phyloP scores from a whole-genome alignment of 2,329 filamentous ascomycete genomes.

The Fusarium subglutinans region DNA sequence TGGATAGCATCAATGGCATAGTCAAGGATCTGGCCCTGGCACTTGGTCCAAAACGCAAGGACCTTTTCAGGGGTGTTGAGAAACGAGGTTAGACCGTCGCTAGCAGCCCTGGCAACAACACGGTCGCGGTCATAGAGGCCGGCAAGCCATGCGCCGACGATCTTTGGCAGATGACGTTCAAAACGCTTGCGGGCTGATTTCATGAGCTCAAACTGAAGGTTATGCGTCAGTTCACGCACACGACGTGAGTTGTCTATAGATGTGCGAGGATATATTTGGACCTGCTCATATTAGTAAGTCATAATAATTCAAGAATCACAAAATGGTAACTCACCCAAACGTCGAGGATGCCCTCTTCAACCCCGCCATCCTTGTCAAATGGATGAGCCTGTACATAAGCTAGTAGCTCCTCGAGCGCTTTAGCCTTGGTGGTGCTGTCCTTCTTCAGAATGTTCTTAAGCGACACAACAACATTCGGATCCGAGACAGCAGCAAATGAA shows the following conservation, averaged over 20 bases:
- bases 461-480: constrained; percentile 85
- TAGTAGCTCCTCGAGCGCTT: constrained; percentile 87
- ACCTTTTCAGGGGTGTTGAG: constrained; percentile 84
- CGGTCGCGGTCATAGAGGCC: constrained; percentile 89
- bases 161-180: constrained; percentile 77
- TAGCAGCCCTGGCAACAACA: constrained; percentile 77
- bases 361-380: constrained; percentile 64
- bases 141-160: constrained; percentile 90
- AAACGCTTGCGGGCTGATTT: constrained; percentile 80
- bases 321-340: constrained; percentile 72
- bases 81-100: constrained; percentile 78
- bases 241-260: constrained; percentile 90
- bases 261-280: constrained; percentile 84
- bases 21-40: constrained; percentile 81
- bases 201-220: constrained; percentile 71
- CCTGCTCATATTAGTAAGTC: constrained; percentile 58
- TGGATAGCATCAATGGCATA: constrained; percentile 83
- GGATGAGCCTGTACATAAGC: constrained; percentile 66
- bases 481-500: constrained; percentile 78
- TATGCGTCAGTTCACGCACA: constrained; percentile 87
- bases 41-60: constrained; percentile 79
- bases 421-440: constrained; percentile 90
- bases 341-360: constrained; percentile 85
- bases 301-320: too few relatives aligned
- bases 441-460: constrained; percentile 95